Evolutionary conservation across 495 filamentous ascomycete genomes (phyloP), one percentile per base, ranked within the genome.

Genomic region (Jackrogersella multiformis): DNA sequence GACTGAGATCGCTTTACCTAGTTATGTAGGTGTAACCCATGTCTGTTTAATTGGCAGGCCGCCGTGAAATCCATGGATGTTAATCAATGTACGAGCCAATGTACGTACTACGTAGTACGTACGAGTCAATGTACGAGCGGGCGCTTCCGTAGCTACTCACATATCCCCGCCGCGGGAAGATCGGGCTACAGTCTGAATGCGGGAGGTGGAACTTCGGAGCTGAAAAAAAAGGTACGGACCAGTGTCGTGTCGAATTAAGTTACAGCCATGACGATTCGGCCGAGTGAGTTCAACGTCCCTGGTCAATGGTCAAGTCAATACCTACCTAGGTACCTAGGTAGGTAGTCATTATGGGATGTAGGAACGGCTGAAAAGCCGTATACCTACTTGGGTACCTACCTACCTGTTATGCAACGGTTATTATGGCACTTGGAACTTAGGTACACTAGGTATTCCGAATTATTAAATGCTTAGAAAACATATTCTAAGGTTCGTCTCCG

Each of bases 101-200:
- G n/a, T n/a, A n/a, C n/a, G n/a, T n/a, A n/a, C n/a, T n/a, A n/a
- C n/a, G n/a, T n/a, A n/a, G n/a, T n/a, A n/a, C n/a, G n/a, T n/a
- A n/a, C n/a, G n/a, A n/a, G n/a, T n/a, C 10, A 18, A 70, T 65
- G 56, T 65, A 65, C 44, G 55, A 70, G 61, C 67, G 61, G 67
- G 67, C 52, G 36, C 30, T 65, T 56, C 61, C 61, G 61, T 70
- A 45, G 21, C 30, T 57, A 49, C 57, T 6, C 52, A 65, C 38
- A 51, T 53, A 53, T 61, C 55, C 61, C 67, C 51, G 61, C 44
- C 18, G 61, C 67, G 67, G 67, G 67, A 69, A 55, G 66, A 64
- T 61, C 66, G 66, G 66, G 56, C 66, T 52, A 64, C 65, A n/a
- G 66, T 57, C 66, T 64, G 23, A 61, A 64, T 52, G 18, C 8